Conservation (phyloP, 306 rosid genomes). For the Cucumis sativus region Cucumber_9930_V3 NC_026661.2:2851501-2852000, state of each 20-base stretch:
- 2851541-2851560: conserved; percentile 35
- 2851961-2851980: conserved; percentile 18
- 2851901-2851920: conserved; percentile 20
- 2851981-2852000: conserved; percentile 18
- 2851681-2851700: conserved; percentile 9
- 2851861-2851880: background rate
- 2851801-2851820: conserved; percentile 7
- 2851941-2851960: conserved; percentile 24
- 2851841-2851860: conserved; percentile 5
- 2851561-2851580: conserved; percentile 18
- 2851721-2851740: conserved; percentile 11
- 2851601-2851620: conserved; percentile 22
- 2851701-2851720: background rate
- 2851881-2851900: conserved; percentile 2
- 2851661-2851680: conserved; percentile 7
- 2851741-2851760: background rate
- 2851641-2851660: conserved; percentile 31
- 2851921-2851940: conserved; percentile 22
- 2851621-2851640: conserved; percentile 20
- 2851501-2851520: conserved; percentile 22
- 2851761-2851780: background rate
- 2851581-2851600: conserved; percentile 19
- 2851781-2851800: conserved; percentile 7
- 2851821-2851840: conserved; percentile 15
- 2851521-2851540: conserved; percentile 22